A percentile compares a stretch with the other conserved stretches of the same genome.
These are phyloP conservation scores for Trypanosoma scelopori DNA, from an alignment of 208 protist species.

Conservation along the genomic window DNA sequence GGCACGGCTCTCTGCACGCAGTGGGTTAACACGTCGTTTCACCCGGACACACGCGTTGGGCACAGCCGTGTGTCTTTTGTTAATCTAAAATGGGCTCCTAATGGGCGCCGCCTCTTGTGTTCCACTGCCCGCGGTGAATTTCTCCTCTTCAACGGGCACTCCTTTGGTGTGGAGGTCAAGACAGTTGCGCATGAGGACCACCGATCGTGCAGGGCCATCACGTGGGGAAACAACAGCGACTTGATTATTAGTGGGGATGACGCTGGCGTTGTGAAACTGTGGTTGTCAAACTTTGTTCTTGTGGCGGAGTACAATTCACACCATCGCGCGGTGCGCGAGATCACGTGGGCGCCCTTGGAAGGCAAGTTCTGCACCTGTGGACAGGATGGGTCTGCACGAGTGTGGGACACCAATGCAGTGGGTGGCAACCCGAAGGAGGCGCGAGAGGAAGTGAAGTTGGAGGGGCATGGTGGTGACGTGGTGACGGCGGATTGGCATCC, in stretches of 20 bases:
- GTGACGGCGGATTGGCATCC: conserved; percentile 89
- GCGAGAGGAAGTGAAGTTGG: conserved; percentile 81
- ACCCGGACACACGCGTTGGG: conserved; percentile 70
- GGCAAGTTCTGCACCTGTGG: conserved; percentile 84
- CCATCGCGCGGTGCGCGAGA: conserved; percentile 77
- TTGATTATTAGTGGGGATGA: conserved; percentile 86
- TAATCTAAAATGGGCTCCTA: conserved; percentile 79
- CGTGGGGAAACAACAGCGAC: conserved; percentile 79
- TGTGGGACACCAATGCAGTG: conserved; percentile 81
- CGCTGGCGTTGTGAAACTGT: conserved; percentile 81
- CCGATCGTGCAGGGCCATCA: conserved; percentile 64
- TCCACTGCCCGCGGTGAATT: conserved; percentile 81
- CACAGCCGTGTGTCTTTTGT: conserved; percentile 58
- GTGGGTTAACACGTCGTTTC: conserved; percentile 88
- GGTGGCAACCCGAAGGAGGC: conserved; percentile 35
- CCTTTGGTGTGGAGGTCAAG: conserved; percentile 87
- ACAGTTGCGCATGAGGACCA: conserved; percentile 86
- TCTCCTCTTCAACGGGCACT: conserved; percentile 84
- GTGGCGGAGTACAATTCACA: conserved; percentile 77
- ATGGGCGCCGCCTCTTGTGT: conserved; percentile 78
- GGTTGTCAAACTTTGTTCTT: conserved; percentile 78
- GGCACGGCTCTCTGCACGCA: conserved; percentile 87
- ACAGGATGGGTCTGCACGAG: conserved; percentile 78
- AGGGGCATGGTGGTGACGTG: conserved; percentile 88
- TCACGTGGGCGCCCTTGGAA: conserved; percentile 77